phyloP scores from a whole-genome alignment of 2,329 filamentous ascomycete genomes.

The Apiospora aurea region DNA sequence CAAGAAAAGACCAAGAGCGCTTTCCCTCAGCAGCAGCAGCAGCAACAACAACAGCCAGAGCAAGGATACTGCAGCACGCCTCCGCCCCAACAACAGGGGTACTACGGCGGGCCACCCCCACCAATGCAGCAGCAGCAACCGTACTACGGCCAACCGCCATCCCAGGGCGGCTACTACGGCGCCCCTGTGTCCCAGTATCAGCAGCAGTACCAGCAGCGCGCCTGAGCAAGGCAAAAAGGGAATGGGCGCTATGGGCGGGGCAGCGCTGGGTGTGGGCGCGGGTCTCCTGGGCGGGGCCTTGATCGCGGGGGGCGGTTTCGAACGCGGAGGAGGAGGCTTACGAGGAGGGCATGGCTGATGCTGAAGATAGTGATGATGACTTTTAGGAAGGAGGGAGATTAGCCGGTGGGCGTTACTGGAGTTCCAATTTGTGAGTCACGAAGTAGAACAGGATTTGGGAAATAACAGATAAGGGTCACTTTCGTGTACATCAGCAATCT shows the following conservation, averaged over 20 bases:
- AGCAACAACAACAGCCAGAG: slow-evolving; percentile 42
- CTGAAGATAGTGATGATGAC: slow-evolving; percentile 41
- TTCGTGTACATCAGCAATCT: too few relatives aligned
- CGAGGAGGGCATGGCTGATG: slow-evolving; percentile 55
- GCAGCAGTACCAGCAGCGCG: slow-evolving; percentile 39
- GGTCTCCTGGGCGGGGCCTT: slow-evolving; percentile 81
- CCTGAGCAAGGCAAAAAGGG: slow-evolving; percentile 23
- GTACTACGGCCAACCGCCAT: slow-evolving; percentile 41
- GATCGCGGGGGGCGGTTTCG: slow-evolving; percentile 70
- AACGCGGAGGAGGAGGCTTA: slow-evolving; percentile 67
- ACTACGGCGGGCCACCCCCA: slow-evolving; percentile 38
- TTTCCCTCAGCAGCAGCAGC: slow-evolving; percentile 57
- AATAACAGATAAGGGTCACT: too few relatives aligned
- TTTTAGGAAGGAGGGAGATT: too few relatives aligned
- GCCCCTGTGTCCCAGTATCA: slow-evolving; percentile 36
- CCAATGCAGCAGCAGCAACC: slow-evolving; percentile 38
- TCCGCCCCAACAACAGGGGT: slow-evolving; percentile 37
- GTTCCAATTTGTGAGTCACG: too few relatives aligned
- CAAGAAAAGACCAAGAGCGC: slow-evolving; percentile 38
- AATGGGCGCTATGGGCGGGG: slow-evolving; percentile 63
- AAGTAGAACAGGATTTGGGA: too few relatives aligned
- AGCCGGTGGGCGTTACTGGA: too few relatives aligned
- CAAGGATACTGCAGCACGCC: slow-evolving; percentile 27
- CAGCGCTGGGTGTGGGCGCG: slow-evolving; percentile 80
- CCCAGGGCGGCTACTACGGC: slow-evolving; percentile 46